Base-by-base conservation (phyloP, 305 asterid species). In the Coffea humblotiana region DNA sequence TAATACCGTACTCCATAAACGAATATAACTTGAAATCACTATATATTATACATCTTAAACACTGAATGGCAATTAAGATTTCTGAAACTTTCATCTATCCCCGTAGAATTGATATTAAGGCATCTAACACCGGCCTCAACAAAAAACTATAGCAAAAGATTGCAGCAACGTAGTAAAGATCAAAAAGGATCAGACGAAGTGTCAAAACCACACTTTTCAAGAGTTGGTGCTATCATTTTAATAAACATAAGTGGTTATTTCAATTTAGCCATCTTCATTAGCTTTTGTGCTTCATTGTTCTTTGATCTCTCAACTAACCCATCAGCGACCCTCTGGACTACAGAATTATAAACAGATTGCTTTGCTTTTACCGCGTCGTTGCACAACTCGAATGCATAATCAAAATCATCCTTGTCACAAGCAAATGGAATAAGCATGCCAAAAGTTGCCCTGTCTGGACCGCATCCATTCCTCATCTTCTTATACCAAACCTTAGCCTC, bases 401-500 rank as follows among this genome's bases (percentile, higher is more conserved):
- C 89, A 74, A 79, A 69, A 78, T 82, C 87, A 32, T 48, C 71
- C 40, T 82, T 79, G 49, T 81, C 81, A 79, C 87, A 83, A 72
- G 87, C 89, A 66, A 88, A 85, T 3, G 83, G 81, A 58, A 88
- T 61, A 16, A 88, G 80, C 72, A 79, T 70, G 18, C 54, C 66
- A 71, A 49, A 89, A 6, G 93, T 88, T 29, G 67, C 72, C 8
- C 49, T 21, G 79, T 87, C 84, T 0, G 89, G 91, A 27, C 13
- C 73, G 45, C 76, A 71, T 14, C 71, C 81, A 75, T 81, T 86
- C 49, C 79, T 85, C 9, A 48, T 77, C 79, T 79, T 70, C 19
- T 51, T 45, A 13, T 83, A 80, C 93, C 87, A 90, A 40, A 43
- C 77, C 79, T 83, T 90, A 10, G 82, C 90, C 79, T 86, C 93